Percentiles rank a stretch among this genome's conserved stretches.
Conservation (phyloP, 1,284 basidiomycete genomes). For the Puccinia novopanici region DNA sequence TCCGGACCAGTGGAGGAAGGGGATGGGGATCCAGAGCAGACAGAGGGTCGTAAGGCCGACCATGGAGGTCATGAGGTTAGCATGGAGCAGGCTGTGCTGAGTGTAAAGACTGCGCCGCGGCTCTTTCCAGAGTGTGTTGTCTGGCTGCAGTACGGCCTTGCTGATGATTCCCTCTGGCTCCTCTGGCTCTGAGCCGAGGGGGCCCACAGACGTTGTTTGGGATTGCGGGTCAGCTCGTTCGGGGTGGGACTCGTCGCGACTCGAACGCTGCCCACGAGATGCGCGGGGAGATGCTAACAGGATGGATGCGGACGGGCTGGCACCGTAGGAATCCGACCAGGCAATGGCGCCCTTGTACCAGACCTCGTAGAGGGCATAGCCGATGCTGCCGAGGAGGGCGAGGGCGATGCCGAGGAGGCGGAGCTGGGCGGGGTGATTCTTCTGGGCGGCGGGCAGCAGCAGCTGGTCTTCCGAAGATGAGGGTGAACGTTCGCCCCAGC, state of each 20-base stretch:
- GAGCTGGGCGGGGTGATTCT: background rate
- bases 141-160: no score
- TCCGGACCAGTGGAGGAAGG: conserved; percentile 10
- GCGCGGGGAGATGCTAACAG: no score
- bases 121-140: no score
- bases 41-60: conserved; percentile 15
- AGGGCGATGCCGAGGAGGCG: conserved; percentile 27
- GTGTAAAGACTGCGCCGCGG: background rate
- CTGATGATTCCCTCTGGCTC: background rate
- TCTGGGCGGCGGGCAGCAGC: background rate
- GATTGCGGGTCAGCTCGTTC: background rate
- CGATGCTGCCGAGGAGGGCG: conserved; percentile 23
- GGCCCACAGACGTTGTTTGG: background rate
- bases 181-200: background rate
- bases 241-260: background rate
- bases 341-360: conserved; percentile 31
- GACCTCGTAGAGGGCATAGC: conserved; percentile 32
- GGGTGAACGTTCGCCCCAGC: background rate
- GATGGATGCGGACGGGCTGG: no score
- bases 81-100: conserved; percentile 21
- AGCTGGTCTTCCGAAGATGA: background rate
- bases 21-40: conserved; percentile 26
- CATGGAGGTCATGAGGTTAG: conserved; percentile 10
- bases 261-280: no score
- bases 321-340: background rate